Evolutionary conservation across 306 rosid species (phyloP), one percentile per base, ranked within the genome.

Genomic region (Canavalia ensiformis): DNA sequence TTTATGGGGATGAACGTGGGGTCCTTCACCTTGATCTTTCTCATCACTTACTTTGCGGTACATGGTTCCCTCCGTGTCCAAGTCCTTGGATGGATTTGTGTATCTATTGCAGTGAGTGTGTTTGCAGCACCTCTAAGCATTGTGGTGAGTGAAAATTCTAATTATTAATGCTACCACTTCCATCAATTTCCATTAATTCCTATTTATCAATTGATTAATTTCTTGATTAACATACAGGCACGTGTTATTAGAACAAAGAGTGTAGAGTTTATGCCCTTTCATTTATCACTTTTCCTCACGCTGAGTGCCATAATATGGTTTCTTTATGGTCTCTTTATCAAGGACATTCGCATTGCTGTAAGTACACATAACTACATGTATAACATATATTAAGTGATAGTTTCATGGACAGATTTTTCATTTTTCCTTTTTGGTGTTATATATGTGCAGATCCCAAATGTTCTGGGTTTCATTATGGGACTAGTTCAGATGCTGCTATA

Each of bases 301-400:
- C 7, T 95, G 64, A 93, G 99, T 75, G 97, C 98, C 41, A 34
- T 91, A n/a, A 77, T 77, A 83, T 95, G 98, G 99, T 93, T 95
- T 47, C 76, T 74, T 9, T 93, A 93, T 65, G 99, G 98, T 11
- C 30, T 87, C 44, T 66, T 87, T 2, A 82, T 85, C 25, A 78
- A 82, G 81, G 97, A 92, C 83, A 88, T 90, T 18, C 87, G 92
- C 83, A 60, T 94, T 62, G 92, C 92, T 37, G 95, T 94, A 75
- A 89, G 91, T 87, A 81, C 2, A 56, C 56, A 74, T 6, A 55
- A 18, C 25, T 18, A 18, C 25, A 18, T 18, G 25, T 18, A 18
- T 18, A 18, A 18, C 25, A 18, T 18, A 18, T 18, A 18, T 18
- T 18, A 18, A 18, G 25, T 18, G 25, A 18, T 18, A 64, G 64